Base-by-base conservation (phyloP, 345 rosid genomes). In the Noccaea caerulescens region DNA sequence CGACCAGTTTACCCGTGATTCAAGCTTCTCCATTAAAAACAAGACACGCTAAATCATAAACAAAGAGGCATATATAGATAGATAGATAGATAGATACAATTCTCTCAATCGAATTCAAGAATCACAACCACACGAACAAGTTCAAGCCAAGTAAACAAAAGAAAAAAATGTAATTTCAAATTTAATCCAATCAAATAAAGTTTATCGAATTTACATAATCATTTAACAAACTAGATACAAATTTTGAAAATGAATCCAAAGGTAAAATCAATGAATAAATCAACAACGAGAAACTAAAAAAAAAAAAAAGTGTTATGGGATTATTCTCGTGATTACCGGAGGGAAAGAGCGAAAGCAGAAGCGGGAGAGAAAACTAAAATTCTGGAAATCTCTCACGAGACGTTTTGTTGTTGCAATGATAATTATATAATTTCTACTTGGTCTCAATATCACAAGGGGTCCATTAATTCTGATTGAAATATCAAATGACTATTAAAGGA, bases 1-100 rank as follows among this genome's bases (percentile, higher is more conserved):
- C 5, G 39, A 70, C 16, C 7, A 54, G 30, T 62, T 61, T 55
- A 64, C 54, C 75, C 79, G 75, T 68, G 73, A 75, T 60, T 75
- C 10, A 53, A 53, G 79, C 73, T 68, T 68, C 45, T 44, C 79
- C 79, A 68, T 34, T 10, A 13, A 3, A 39, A 14, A 27, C 14
- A 49, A 33, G 10, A 3, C 32, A 67, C 49, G 61, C 47, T 16
- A 51, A 41, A 58, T 25, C 36, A 10, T 11, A 14, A 51, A 0
- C 51, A 74, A 53, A 53, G 10, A 33, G 1, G 34, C 23, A 43
- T n/a, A 66, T 1, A 34, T 50, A 47, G 6, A 65, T 16, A 16
- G 18, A 16, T 16, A 16, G 18, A 16, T 16, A 1, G 3, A 27
- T 27, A 27, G 30, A 27, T 27, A 66, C 23, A 37, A 42, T 38